Evolutionary conservation across 805 yeast genomes (phyloP).

Genomic region (Isabelozyma gotoi): DNA sequence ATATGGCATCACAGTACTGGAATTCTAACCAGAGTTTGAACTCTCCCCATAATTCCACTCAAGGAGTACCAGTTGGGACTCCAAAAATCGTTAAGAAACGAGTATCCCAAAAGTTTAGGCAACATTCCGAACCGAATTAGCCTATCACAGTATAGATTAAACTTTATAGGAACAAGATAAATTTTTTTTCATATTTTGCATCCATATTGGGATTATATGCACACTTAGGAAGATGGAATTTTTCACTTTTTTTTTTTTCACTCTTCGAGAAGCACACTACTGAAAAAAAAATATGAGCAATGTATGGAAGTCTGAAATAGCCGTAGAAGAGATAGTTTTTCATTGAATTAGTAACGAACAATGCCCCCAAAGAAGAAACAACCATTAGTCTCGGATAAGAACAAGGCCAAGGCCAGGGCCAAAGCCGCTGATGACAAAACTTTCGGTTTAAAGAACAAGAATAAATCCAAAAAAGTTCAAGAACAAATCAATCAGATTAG

Average conservation of each 20-base stretch:
- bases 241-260: not conserved
- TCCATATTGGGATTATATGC: not conserved
- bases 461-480: slow-evolving; percentile 90
- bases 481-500: slow-evolving; percentile 48
- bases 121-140: slow-evolving; percentile 1
- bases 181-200: not conserved
- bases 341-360: slow-evolving; percentile 6
- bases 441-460: slow-evolving; percentile 93
- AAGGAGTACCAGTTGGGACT: slow-evolving; percentile 5
- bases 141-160: not conserved
- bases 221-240: not conserved
- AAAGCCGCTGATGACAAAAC: slow-evolving; percentile 80
- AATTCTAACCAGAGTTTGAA: slow-evolving; percentile 2
- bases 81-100: slow-evolving; percentile 16
- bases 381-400: slow-evolving; percentile 52
- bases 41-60: not conserved
- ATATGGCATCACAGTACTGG: slow-evolving; percentile 11
- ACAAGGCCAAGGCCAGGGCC: slow-evolving; percentile 64
- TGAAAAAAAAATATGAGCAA: no score
- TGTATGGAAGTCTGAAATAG: not conserved
- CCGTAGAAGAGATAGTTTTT: not conserved
- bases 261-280: no score
- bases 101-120: slow-evolving; percentile 19
- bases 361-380: slow-evolving; percentile 85
- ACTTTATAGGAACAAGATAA: not conserved